These are phyloP conservation scores for Yarrowia divulgata DNA, from an alignment of 805 yeast species.

Conservation along the genomic window DNA sequence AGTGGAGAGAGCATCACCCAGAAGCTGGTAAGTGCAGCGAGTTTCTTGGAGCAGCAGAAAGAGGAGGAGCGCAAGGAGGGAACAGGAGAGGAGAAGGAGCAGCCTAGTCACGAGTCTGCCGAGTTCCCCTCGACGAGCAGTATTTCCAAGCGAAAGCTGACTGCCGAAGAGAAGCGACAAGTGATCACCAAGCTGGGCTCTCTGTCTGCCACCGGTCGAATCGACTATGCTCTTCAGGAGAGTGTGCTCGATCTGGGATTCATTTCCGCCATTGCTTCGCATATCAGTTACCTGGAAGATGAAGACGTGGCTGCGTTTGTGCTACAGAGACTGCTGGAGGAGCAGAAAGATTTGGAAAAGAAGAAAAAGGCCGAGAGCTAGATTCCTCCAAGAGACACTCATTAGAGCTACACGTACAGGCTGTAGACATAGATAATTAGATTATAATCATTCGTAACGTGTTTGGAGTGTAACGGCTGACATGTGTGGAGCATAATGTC, in stretches of 20 bases:
- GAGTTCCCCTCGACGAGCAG: conserved; percentile 24
- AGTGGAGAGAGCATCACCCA: conserved; percentile 29
- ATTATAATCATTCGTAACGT: not conserved
- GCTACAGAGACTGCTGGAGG: conserved; percentile 58
- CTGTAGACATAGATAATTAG: conserved; percentile 1
- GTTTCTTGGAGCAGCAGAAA: conserved; percentile 8
- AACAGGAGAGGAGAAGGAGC: conserved; percentile 1
- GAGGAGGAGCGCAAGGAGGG: conserved; percentile 6
- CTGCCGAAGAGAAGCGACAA: conserved; percentile 51
- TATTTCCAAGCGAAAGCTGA: conserved; percentile 31
- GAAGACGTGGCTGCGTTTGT: conserved; percentile 82
- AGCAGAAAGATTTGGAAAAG: conserved; percentile 17
- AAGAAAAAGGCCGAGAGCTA: conserved; percentile 8
- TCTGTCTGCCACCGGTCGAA: conserved; percentile 63
- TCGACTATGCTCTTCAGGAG: conserved; percentile 81
- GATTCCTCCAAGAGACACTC: not conserved
- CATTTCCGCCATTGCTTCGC: conserved; percentile 83
- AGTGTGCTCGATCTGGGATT: conserved; percentile 81
- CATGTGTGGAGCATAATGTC: too few relatives aligned
- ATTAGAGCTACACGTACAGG: not conserved
- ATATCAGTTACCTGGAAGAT: conserved; percentile 87
- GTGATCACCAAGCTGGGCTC: conserved; percentile 54
- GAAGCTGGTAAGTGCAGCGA: conserved; percentile 16
- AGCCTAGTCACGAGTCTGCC: not conserved
- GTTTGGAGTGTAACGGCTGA: too few relatives aligned